Conservation (phyloP, 2,329 filamentous ascomycete species). For the Tolypocladium endophyticum region DNA sequence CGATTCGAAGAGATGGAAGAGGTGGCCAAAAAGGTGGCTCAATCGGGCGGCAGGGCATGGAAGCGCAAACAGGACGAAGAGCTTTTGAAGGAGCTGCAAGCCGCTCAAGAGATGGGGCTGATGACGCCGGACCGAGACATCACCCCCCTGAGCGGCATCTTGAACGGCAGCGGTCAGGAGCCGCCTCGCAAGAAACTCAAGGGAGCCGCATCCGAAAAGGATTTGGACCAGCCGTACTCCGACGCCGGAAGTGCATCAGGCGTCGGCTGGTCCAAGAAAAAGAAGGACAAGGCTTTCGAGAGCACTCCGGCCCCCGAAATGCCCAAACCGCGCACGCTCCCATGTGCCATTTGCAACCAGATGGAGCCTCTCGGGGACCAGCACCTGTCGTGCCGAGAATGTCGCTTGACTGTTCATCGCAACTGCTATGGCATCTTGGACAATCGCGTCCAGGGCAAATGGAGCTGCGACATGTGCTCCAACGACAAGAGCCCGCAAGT, state of each 20-base stretch:
- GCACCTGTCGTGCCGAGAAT: slow-evolving; percentile 73
- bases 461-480: slow-evolving; percentile 90
- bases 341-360: slow-evolving; percentile 76
- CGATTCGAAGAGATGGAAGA: slow-evolving; percentile 94
- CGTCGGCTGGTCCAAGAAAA: slow-evolving; percentile 39
- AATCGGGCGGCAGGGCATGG: slow-evolving; percentile 70
- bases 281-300: slow-evolving; percentile 46
- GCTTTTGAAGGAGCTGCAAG: slow-evolving; percentile 61
- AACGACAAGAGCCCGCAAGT: slow-evolving; percentile 90
- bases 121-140: slow-evolving; percentile 32
- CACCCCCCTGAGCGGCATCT: slow-evolving; percentile 21
- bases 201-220: slow-evolving; percentile 37
- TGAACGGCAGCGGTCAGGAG: slow-evolving; percentile 27
- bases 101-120: slow-evolving; percentile 48
- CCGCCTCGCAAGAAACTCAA: slow-evolving; percentile 59
- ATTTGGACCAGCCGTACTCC: slow-evolving; percentile 33
- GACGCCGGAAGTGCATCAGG: slow-evolving; percentile 33
- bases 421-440: slow-evolving; percentile 81
- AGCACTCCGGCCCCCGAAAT: slow-evolving; percentile 60
- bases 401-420: slow-evolving; percentile 82
- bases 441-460: slow-evolving; percentile 63
- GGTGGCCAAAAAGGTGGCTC: slow-evolving; percentile 74
- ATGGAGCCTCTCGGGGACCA: slow-evolving; percentile 62
- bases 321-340: slow-evolving; percentile 66
- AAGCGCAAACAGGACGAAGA: slow-evolving; percentile 90